Base-by-base conservation (phyloP, 441 rosid genomes). In the Monsonia emarginata region DNA sequence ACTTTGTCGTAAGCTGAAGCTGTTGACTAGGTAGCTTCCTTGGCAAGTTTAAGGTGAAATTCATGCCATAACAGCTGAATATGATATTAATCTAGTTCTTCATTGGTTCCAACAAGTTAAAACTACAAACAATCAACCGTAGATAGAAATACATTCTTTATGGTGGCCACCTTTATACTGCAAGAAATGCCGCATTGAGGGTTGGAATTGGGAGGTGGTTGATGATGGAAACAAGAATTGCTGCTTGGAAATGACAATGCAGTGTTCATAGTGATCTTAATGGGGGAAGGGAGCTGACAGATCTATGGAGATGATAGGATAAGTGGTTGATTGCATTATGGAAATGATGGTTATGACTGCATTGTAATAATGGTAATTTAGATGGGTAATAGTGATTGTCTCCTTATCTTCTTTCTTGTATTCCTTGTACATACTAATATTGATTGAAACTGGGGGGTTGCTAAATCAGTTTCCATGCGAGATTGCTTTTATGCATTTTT, bases 371-470 rank as follows among this genome's bases (percentile, higher is more conserved):
- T 44, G 52, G 18, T 16, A n/a, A 44, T 44, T 13, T 44, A 44
- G 21, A 4, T 16, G 52, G 52, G 52, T 44, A 3, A 38, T 44
- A 16, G 52, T 5, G n/a, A 13, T 44, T 18, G 10, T 16, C 19
- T 44, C 52, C 16, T 44, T 44, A 44, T 44, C 56, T 22, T 52
- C 59, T 52, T 52, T 42, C 50, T 52, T 22, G 59, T 52, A 24
- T 52, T 52, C 59, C 26, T 22, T 52, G 1, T 52, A 9, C 8
- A 4, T 32, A 1, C 38, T 32, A 32, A 32, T 32, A 32, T 32
- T 32, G 38, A 32, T 32, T 0, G 5, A 32, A 32, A 32, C 38
- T 32, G 7, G 58, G 1, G 1, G 26, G 58, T 19, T 7, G 3
- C 26, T 50, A 3, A 50, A 50, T 22, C 10, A 8, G 21, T 50